Percentiles rank a stretch among this genome's conserved stretches.
Evolutionary conservation across 1,139 yeast species (phyloP).

Genomic region (Debaryomyces udenii): DNA sequence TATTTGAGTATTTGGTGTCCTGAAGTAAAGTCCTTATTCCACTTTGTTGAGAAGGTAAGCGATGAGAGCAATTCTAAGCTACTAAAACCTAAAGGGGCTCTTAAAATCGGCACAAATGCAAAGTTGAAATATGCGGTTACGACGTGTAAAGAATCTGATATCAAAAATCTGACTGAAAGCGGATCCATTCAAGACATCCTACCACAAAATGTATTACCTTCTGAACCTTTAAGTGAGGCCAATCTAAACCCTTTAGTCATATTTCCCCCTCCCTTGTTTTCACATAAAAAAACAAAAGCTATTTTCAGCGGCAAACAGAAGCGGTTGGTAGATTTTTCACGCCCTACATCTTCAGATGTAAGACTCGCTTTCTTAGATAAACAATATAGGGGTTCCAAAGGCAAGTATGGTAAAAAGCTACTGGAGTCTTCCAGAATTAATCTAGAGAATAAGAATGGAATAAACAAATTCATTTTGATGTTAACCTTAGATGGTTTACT

Average conservation of each 20-base stretch:
- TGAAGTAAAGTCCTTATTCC: slow-evolving; percentile 29
- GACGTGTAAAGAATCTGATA: slow-evolving; percentile 2
- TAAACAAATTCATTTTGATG: slow-evolving; percentile 37
- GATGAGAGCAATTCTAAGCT: not conserved
- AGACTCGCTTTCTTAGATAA: slow-evolving; percentile 19
- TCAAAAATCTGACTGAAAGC: slow-evolving; percentile 7
- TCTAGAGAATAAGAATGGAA: slow-evolving; percentile 17
- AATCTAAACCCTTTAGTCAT: slow-evolving; percentile 33
- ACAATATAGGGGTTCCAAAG: slow-evolving; percentile 22
- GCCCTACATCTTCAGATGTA: slow-evolving; percentile 28
- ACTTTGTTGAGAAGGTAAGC: slow-evolving; percentile 16
- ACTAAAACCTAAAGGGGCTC: slow-evolving; percentile 3
- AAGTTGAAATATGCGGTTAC: slow-evolving; percentile 12
- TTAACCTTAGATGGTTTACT: slow-evolving; percentile 35
- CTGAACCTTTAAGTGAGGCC: slow-evolving; percentile 11
- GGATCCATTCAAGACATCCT: slow-evolving; percentile 11
- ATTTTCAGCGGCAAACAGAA: slow-evolving; percentile 27
- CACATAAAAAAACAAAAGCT: slow-evolving; percentile 28
- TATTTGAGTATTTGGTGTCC: slow-evolving; percentile 38
- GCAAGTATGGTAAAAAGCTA: slow-evolving; percentile 26
- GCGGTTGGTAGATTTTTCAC: slow-evolving; percentile 36
- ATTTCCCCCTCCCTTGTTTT: slow-evolving; percentile 34
- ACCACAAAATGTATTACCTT: slow-evolving; percentile 19
- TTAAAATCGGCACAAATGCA: slow-evolving; percentile 9
- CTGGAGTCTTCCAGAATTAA: slow-evolving; percentile 11